phyloP scores from a whole-genome alignment of 2,329 filamentous ascomycete genomes.

The Diplodia corticola region DNA sequence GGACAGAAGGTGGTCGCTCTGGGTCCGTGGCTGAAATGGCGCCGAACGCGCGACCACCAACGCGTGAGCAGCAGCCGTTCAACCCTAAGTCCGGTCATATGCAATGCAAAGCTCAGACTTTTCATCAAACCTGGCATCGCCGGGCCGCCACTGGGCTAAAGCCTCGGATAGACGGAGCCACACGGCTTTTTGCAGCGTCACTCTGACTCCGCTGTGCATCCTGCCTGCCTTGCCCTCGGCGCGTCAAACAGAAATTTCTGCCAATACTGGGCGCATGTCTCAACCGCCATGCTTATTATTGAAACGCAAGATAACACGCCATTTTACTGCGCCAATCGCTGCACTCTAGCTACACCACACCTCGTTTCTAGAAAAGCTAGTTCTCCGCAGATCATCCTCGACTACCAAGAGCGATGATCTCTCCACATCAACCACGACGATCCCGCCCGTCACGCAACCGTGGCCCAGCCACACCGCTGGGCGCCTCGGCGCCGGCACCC shows the following conservation, averaged over 20 bases:
- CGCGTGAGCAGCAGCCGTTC: conserved; percentile 16
- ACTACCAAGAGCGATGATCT: conserved; percentile 6
- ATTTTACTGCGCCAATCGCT: conserved; percentile 15
- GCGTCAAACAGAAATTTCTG: conserved; percentile 14
- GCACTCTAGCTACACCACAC: background rate
- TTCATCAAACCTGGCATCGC: conserved; percentile 16
- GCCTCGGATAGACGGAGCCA: conserved; percentile 21
- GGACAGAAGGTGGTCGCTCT: conserved; percentile 21
- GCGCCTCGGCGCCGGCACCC: background rate
- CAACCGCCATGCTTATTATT: background rate
- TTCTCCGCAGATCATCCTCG: conserved; percentile 13
- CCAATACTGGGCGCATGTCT: conserved; percentile 3
- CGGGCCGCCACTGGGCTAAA: conserved; percentile 14
- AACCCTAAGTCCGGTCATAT: conserved; percentile 13
- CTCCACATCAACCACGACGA: conserved; percentile 13
- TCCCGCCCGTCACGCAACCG: conserved; percentile 2
- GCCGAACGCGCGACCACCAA: conserved; percentile 23
- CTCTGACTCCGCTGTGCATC: conserved; percentile 16
- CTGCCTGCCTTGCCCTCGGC: background rate
- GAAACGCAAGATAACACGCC: conserved; percentile 15
- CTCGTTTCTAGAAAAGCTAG: conserved; percentile 16
- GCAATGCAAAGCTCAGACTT: conserved; percentile 18
- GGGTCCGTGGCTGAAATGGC: conserved; percentile 19
- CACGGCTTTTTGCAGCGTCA: conserved; percentile 18
- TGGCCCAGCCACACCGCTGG: background rate